Percentiles rank a stretch among this genome's conserved stretches.
phyloP scores from a whole-genome alignment of 257 asterid genomes.

The Solanum piurae region DNA sequence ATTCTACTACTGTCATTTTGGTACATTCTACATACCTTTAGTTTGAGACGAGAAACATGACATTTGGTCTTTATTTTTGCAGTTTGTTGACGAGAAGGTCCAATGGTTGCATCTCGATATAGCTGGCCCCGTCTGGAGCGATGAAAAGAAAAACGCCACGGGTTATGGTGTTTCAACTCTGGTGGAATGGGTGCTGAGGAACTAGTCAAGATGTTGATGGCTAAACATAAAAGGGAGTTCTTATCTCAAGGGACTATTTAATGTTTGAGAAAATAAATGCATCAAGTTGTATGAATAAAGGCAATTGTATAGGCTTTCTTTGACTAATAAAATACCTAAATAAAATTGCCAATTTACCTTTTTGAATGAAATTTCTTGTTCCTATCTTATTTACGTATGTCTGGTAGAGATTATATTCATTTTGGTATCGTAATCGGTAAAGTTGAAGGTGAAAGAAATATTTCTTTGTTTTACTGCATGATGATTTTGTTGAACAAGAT shows the following conservation, averaged over 20 bases:
- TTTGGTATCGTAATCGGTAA: background rate
- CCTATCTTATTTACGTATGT: background rate
- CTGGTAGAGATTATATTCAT: background rate
- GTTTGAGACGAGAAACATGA: background rate
- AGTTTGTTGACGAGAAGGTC: conserved; percentile 97
- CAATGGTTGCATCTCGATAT: conserved; percentile 95
- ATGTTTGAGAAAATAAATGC: background rate
- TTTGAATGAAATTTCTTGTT: background rate
- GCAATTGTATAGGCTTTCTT: background rate
- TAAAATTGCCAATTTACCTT: background rate
- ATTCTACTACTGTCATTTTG: no score
- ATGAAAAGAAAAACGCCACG: conserved; percentile 66
- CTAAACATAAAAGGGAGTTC: background rate
- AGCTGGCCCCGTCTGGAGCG: conserved; percentile 86
- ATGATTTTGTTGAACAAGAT: background rate
- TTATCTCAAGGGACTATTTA: background rate
- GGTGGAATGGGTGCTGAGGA: conserved; percentile 82
- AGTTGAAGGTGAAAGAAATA: background rate
- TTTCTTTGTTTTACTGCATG: background rate
- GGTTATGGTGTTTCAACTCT: conserved; percentile 80
- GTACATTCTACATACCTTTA: background rate
- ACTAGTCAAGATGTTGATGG: conserved; percentile 3
- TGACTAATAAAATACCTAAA: background rate
- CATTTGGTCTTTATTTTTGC: background rate
- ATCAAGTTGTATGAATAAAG: background rate